These are phyloP conservation scores for Crassisporium funariophilum DNA, from an alignment of 768 basidiomycete species.

Conservation along the genomic window DNA sequence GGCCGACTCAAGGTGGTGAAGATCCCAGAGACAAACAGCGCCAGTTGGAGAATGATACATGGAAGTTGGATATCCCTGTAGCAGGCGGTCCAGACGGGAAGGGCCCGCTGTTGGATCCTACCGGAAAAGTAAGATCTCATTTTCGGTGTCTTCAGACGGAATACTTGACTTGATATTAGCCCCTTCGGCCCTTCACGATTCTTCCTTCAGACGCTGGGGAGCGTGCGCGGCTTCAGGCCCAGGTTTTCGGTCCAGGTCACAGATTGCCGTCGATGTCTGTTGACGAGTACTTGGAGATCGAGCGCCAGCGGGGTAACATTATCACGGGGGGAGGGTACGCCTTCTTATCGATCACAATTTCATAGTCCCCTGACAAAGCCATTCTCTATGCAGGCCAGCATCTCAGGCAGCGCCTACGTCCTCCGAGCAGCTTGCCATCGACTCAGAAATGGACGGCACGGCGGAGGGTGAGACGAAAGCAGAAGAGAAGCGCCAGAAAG, in stretches of 20 bases:
- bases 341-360: neutral
- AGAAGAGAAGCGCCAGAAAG: slow-evolving; percentile 80
- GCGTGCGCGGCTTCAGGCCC: slow-evolving; percentile 69
- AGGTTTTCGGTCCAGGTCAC: slow-evolving; percentile 85
- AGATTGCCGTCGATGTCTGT: slow-evolving; percentile 93
- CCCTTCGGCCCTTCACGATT: slow-evolving; percentile 90
- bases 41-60: slow-evolving; percentile 55
- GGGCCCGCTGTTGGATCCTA: slow-evolving; percentile 70
- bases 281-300: slow-evolving; percentile 91
- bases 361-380: slow-evolving; percentile 7
- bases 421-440: slow-evolving; percentile 75
- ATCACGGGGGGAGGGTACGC: slow-evolving; percentile 86
- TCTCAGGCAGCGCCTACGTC: slow-evolving; percentile 69
- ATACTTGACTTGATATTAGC: slow-evolving; percentile 43
- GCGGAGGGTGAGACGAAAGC: slow-evolving; percentile 61
- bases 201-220: slow-evolving; percentile 71
- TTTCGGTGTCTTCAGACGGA: neutral
- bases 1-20: slow-evolving; percentile 29
- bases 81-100: slow-evolving; percentile 47
- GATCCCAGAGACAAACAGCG: slow-evolving; percentile 41
- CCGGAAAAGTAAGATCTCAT: slow-evolving; percentile 63
- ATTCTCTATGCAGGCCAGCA: slow-evolving; percentile 50
- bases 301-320: slow-evolving; percentile 82
- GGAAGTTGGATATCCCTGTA: slow-evolving; percentile 69
- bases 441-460: slow-evolving; percentile 86